Base-by-base conservation (phyloP, 768 basidiomycete species). In the Gloeophyllum trabeum region DNA sequence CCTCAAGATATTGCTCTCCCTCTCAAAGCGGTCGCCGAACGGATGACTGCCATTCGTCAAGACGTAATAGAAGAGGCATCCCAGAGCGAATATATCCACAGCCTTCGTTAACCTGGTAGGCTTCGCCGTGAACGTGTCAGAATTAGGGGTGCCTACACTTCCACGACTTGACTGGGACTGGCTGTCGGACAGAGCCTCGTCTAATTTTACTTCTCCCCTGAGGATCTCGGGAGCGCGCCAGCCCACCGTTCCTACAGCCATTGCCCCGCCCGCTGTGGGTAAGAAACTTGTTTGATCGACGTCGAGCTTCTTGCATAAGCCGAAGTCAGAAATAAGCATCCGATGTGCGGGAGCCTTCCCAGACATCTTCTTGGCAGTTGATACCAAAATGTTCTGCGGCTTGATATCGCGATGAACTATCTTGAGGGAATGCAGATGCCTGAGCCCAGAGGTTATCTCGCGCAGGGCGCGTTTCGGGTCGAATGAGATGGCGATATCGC, bases 351-450 rank as follows among this genome's bases (percentile, higher is more conserved):
- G 61, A 51, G 56, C 64, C 54, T 55, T 63, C 46, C 62, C 62
- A 6, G 62, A 64, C 14, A 70, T 74, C 39, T 67, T 69, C 52
- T 82, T 84, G 2, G 76, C 74, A 12, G 66, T 66, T 12, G 89
- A 88, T 7, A 98, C 72, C 12, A 99, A 75, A 43, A 99, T 97
- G 54, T 99, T 99, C 59, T 93, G 94, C 4, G 94, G 94, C 55
- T 99, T 99, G 61, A 99, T 96, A 58, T 98, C 94, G 24, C 94
- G 78, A 63, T 98, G 94, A n/a, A 97, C 79, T 44, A 98, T 84
- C 62, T 94, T 96, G 53, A 98, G 75, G 5, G 76, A 83, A 57
- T 98, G 93, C 6, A 99, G 68, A 60, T 98, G 92, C 41, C 81
- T 72, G 48, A 99, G 61, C 13, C 96, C 96, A 24, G 79, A 74